Percentiles rank a stretch among this genome's conserved stretches.
Evolutionary conservation across 2,329 filamentous ascomycete genomes (phyloP).

Genomic region (Acrocalymma vagum): DNA sequence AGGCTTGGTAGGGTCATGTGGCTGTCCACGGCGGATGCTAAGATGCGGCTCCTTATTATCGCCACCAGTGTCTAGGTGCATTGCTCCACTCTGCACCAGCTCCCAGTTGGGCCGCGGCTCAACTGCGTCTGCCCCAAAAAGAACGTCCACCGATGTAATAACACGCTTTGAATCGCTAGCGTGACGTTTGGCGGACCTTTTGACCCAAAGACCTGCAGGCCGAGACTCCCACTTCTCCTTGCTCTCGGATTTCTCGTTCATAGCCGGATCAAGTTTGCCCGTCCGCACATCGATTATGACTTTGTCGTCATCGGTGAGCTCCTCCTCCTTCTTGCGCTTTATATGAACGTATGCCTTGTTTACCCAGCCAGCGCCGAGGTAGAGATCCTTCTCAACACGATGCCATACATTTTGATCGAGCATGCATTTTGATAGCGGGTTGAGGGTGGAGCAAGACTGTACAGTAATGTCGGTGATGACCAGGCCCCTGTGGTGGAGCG

Average conservation of each 20-base stretch:
- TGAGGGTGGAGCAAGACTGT: conserved; percentile 77
- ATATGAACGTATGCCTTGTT: conserved; percentile 83
- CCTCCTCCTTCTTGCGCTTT: conserved; percentile 84
- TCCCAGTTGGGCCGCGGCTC: conserved; percentile 89
- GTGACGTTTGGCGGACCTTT: conserved; percentile 74
- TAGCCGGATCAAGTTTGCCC: conserved; percentile 73
- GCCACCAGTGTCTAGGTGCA: conserved; percentile 72
- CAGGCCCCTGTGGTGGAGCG: conserved; percentile 79
- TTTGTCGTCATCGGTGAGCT: conserved; percentile 76
- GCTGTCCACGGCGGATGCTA: conserved; percentile 77
- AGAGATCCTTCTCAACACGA: conserved; percentile 88
- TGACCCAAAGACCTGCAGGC: conserved; percentile 81
- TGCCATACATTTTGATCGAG: conserved; percentile 79
- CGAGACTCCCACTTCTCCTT: conserved; percentile 80
- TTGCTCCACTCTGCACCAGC: conserved; percentile 69
- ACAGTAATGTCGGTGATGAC: conserved; percentile 88
- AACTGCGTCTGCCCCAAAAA: conserved; percentile 90
- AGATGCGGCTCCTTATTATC: conserved; percentile 75
- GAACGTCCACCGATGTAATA: conserved; percentile 82
- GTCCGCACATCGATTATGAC: conserved; percentile 83
- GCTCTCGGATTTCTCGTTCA: conserved; percentile 63
- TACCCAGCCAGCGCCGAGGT: conserved; percentile 77
- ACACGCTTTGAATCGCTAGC: conserved; percentile 78
- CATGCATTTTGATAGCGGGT: conserved; percentile 77
- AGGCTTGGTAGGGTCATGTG: conserved; percentile 71